Conservation (phyloP, 768 basidiomycete genomes). For the Hysterangium stoloniferum region DNA sequence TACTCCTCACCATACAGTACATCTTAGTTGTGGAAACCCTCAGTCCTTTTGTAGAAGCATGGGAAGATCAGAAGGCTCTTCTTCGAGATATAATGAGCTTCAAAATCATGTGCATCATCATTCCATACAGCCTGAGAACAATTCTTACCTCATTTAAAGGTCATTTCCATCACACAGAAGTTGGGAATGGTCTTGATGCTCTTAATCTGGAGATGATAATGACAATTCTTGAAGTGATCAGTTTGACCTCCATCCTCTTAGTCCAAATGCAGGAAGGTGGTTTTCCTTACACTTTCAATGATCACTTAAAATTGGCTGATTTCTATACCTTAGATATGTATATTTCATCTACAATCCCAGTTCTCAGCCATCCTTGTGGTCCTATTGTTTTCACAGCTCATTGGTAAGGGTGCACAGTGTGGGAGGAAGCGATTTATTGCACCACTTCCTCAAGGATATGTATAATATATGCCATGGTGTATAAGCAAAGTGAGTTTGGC, state of each 20-base stretch:
- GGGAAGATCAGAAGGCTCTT: slow-evolving; percentile 43
- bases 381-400: slow-evolving; percentile 51
- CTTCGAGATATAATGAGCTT: slow-evolving; percentile 44
- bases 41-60: slow-evolving; percentile 37
- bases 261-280: background rate
- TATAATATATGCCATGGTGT: background rate
- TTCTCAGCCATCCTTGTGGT: slow-evolving; percentile 43
- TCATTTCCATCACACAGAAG: slow-evolving; percentile 46
- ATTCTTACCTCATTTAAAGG: slow-evolving; percentile 25
- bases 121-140: background rate
- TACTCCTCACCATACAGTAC: slow-evolving; percentile 43
- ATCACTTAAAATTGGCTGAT: slow-evolving; percentile 29
- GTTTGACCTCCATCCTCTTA: background rate
- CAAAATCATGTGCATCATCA: slow-evolving; percentile 33
- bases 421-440: slow-evolving; percentile 20
- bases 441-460: background rate
- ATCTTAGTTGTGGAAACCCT: slow-evolving; percentile 49
- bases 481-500: slow-evolving; percentile 17
- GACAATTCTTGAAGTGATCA: slow-evolving; percentile 42
- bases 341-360: slow-evolving; percentile 51
- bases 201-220: background rate
- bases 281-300: slow-evolving; percentile 57
- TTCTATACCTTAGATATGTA: slow-evolving; percentile 33
- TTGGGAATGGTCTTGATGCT: slow-evolving; percentile 31
- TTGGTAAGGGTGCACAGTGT: slow-evolving; percentile 41